Percentiles rank a stretch among this genome's conserved stretches.
phyloP scores from a whole-genome alignment of 1,284 basidiomycete genomes.

The Spongispora temasekensis region DNA sequence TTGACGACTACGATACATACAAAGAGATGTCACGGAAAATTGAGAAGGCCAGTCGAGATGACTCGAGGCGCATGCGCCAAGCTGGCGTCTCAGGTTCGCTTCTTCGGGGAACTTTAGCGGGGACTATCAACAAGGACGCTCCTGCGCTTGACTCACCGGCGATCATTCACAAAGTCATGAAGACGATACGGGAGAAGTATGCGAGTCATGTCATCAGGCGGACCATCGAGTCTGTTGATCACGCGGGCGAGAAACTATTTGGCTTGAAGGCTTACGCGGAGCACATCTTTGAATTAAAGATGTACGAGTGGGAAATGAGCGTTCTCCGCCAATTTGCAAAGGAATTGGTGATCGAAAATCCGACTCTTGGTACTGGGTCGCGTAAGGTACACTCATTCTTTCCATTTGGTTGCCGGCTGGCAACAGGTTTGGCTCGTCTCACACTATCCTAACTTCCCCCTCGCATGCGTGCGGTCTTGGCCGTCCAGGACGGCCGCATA shows the following conservation, averaged over 20 bases:
- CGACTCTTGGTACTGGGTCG: neutral
- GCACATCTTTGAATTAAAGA: neutral
- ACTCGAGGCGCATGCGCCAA: neutral
- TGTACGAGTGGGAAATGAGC: neutral
- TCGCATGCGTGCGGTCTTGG: no score
- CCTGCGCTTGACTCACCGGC: neutral
- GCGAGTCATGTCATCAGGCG: neutral
- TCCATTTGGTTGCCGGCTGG: neutral
- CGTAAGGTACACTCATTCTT: neutral
- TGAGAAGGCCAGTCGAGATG: neutral
- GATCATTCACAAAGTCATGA: neutral
- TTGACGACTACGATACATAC: neutral
- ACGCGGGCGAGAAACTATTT: neutral
- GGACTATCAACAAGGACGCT: neutral
- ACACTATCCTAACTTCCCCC: no score
- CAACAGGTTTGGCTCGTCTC: no score
- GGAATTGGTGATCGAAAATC: neutral
- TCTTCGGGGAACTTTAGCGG: neutral
- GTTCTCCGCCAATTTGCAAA: neutral
- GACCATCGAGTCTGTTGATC: neutral
- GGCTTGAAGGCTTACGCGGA: neutral
- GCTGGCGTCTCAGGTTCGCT: neutral
- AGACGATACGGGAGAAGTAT: neutral
- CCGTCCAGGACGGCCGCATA: no score
- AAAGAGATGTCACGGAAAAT: neutral